Conservation (phyloP, 176 grass and related monocot genomes). For the Canna indica region DNA sequence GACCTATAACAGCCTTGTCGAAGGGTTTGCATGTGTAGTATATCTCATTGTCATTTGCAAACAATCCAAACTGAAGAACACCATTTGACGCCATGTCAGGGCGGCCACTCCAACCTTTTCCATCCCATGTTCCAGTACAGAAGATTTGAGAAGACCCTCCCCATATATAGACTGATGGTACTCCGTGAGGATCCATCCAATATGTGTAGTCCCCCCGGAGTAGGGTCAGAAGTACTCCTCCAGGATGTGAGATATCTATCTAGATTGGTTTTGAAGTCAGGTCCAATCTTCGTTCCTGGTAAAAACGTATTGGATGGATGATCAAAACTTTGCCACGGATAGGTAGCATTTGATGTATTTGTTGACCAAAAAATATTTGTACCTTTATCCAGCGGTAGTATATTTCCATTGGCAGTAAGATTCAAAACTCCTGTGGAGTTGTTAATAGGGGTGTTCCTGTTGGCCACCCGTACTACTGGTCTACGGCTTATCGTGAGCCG, state of each 20-base stretch:
- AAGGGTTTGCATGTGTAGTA: conserved; percentile 41
- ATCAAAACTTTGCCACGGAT: conserved; percentile 9
- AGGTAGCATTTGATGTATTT: not conserved
- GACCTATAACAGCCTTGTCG: conserved; percentile 13
- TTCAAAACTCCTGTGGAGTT: not conserved
- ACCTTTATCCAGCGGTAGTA: not conserved
- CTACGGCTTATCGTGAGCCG: too few species aligned
- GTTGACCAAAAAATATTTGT: not conserved
- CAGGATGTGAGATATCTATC: not conserved
- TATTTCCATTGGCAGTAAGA: not conserved
- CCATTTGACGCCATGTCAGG: conserved; percentile 6
- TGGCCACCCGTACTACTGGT: conserved; percentile 1
- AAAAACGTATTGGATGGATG: not conserved
- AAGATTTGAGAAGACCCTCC: not conserved
- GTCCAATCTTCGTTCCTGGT: not conserved
- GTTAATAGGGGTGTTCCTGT: not conserved
- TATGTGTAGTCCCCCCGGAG: not conserved
- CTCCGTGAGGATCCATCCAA: not conserved
- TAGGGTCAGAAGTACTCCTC: conserved; percentile 9
- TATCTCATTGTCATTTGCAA: conserved; percentile 28
- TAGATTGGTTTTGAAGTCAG: not conserved
- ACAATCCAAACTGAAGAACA: conserved; percentile 39
- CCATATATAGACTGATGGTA: not conserved
- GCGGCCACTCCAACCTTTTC: not conserved
- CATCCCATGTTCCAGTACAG: not conserved